phyloP scores from a whole-genome alignment of 2,329 filamentous ascomycete species.

The Stagonosporopsis tanaceti region DNA sequence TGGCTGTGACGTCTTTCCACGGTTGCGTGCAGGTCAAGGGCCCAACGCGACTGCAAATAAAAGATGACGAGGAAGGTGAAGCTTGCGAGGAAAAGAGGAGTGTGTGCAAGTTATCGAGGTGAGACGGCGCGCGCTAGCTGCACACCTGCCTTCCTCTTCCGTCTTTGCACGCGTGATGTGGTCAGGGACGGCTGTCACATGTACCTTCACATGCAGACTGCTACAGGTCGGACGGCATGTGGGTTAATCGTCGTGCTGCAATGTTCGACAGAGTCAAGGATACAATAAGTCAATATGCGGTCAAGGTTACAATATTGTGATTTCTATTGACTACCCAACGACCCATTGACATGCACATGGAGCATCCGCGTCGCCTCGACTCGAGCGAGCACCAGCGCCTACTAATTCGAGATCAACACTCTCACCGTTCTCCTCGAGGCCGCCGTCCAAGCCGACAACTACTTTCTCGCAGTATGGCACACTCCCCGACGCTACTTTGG shows the following conservation, averaged over 20 bases:
- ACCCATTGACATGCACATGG: slow-evolving; percentile 19
- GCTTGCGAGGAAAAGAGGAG: background rate
- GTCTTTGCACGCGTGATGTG: slow-evolving; percentile 15
- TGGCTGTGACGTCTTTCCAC: slow-evolving; percentile 6
- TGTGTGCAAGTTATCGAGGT: background rate
- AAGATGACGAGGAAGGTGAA: background rate
- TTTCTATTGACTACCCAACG: slow-evolving; percentile 2
- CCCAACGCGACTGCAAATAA: background rate
- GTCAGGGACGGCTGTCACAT: slow-evolving; percentile 15
- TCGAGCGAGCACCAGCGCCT: background rate
- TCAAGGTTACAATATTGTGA: background rate
- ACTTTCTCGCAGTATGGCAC: slow-evolving; percentile 34
- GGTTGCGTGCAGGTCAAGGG: slow-evolving; percentile 1
- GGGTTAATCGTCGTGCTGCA: too few relatives aligned
- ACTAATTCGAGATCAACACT: background rate
- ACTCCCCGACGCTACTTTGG: slow-evolving; percentile 24
- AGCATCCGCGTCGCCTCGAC: background rate
- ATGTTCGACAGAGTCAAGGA: too few relatives aligned
- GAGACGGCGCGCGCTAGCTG: background rate
- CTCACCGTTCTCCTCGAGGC: background rate
- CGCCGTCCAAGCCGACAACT: background rate
- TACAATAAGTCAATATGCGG: too few relatives aligned
- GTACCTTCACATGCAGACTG: slow-evolving; percentile 19
- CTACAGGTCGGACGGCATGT: background rate
- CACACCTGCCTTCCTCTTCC: slow-evolving; percentile 3